Conservation (phyloP, 106 monocot species). For the Chionographis japonica region DNA sequence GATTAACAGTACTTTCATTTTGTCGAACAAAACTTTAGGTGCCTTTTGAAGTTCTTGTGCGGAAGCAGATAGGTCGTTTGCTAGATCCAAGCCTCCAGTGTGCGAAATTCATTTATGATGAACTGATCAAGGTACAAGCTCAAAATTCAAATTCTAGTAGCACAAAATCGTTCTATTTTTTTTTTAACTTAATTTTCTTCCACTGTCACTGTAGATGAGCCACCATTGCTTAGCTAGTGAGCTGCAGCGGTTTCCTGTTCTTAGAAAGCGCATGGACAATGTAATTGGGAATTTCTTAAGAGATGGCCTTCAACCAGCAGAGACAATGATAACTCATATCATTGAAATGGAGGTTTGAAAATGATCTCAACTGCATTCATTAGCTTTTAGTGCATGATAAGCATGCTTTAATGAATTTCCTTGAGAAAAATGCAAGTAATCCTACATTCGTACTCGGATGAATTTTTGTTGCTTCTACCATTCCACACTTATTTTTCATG, state of each 20-base stretch:
- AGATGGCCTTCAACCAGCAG: slow-evolving; percentile 89
- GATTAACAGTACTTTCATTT: neutral
- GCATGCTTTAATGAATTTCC: neutral
- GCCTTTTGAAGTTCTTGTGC: slow-evolving; percentile 97
- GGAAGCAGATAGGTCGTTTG: slow-evolving; percentile 88
- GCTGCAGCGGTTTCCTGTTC: slow-evolving; percentile 85
- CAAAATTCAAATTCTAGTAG: neutral
- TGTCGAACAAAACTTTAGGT: slow-evolving; percentile 42
- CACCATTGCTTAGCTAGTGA: slow-evolving; percentile 77
- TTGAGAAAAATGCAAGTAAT: no score
- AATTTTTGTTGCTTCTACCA: no score
- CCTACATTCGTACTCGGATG: no score
- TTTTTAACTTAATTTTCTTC: neutral
- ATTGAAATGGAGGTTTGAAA: slow-evolving; percentile 81
- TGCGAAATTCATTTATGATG: slow-evolving; percentile 96
- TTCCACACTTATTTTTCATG: no score
- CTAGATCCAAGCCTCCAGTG: slow-evolving; percentile 98
- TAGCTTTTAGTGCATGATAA: neutral
- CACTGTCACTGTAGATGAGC: slow-evolving; percentile 61
- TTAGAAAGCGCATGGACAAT: slow-evolving; percentile 90
- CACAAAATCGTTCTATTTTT: neutral
- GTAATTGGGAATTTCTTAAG: slow-evolving; percentile 89
- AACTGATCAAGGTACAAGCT: slow-evolving; percentile 73
- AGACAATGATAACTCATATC: slow-evolving; percentile 93
- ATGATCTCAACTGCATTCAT: neutral